phyloP scores from a whole-genome alignment of 192 early-diverging fungal genomes.

The Backusella tuberculispora region DNA sequence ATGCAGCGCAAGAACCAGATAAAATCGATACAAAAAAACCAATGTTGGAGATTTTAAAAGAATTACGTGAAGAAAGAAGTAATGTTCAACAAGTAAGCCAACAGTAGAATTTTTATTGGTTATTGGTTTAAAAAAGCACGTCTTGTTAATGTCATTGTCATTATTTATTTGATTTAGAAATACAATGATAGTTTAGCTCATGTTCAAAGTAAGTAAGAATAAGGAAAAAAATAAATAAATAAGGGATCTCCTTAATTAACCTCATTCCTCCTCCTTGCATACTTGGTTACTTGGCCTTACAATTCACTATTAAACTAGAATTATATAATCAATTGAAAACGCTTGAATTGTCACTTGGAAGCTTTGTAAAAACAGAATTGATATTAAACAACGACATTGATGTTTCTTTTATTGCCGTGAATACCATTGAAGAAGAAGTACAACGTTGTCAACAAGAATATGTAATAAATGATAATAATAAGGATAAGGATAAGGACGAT shows the following conservation, averaged over 20 bases:
- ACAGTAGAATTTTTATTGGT: no score
- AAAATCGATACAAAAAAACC: neutral
- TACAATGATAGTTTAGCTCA: neutral
- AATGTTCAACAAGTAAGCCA: neutral
- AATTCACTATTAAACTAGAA: constrained; percentile 17
- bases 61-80: neutral
- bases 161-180: neutral
- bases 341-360: constrained; percentile 11
- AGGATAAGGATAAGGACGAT: neutral
- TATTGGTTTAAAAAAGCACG: no score
- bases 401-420: constrained; percentile 30
- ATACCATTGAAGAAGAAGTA: constrained; percentile 36
- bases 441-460: constrained; percentile 36
- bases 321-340: constrained; percentile 27
- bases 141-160: neutral
- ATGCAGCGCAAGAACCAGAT: neutral
- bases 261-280: no score
- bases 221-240: no score
- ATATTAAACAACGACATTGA: constrained; percentile 21
- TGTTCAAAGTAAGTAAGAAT: neutral
- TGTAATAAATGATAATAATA: constrained; percentile 16
- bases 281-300: neutral
- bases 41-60: neutral
- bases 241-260: no score
- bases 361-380: constrained; percentile 24